phyloP scores from a whole-genome alignment of 176 grass and related monocot species.

The Phragmites australis region DNA sequence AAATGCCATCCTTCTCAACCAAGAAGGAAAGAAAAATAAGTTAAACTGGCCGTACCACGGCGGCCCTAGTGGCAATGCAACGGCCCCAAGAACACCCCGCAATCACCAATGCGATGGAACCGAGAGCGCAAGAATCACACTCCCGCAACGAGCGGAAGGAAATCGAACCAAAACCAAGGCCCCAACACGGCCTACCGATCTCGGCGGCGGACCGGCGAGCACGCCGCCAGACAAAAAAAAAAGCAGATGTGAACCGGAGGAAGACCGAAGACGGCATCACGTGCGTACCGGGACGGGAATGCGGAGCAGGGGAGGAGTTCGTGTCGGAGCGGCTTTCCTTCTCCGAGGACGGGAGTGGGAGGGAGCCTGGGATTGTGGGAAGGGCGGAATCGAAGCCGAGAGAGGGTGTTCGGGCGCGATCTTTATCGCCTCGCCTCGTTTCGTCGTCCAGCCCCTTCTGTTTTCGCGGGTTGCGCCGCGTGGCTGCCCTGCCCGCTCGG shows the following conservation, averaged over 20 bases:
- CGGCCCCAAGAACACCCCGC: neutral
- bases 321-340: constrained; percentile 10
- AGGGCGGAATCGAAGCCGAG: constrained; percentile 24
- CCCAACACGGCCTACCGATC: neutral
- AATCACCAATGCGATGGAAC: neutral
- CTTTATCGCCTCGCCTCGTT: constrained; percentile 7
- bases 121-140: no score
- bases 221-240: neutral
- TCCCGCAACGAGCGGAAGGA: neutral
- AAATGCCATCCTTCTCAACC: neutral
- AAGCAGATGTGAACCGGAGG: neutral
- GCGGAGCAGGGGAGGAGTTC: neutral
- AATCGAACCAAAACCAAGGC: neutral
- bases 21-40: neutral
- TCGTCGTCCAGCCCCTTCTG: neutral
- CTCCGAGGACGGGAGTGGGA: neutral
- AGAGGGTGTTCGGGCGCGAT: neutral
- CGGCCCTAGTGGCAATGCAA: no score
- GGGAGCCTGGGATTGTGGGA: neutral
- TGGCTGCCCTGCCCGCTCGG: neutral
- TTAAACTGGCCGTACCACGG: neutral
- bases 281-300: constrained; percentile 24
- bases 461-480: constrained; percentile 19
- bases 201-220: neutral
- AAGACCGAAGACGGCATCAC: neutral